phyloP scores from a whole-genome alignment of 2,329 filamentous ascomycete species.

The Drechslera avenae region DNA sequence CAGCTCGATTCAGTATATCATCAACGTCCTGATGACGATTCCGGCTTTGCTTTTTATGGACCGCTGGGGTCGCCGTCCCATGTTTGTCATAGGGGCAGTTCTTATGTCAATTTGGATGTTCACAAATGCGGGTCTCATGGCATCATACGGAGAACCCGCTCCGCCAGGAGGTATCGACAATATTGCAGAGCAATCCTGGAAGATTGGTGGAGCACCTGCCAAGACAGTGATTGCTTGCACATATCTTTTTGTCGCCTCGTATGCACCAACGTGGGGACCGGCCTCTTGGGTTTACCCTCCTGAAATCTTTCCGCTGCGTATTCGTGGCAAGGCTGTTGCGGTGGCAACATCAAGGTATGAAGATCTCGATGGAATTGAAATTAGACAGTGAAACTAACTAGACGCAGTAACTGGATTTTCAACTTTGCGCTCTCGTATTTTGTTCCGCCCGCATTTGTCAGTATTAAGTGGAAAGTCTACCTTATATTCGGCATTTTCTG shows the following conservation, averaged over 20 bases:
- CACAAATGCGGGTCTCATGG: slow-evolving; percentile 66
- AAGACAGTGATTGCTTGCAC: slow-evolving; percentile 68
- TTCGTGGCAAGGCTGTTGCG: slow-evolving; percentile 68
- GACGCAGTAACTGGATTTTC: slow-evolving; percentile 62
- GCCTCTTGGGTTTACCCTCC: slow-evolving; percentile 64
- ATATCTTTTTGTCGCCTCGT: slow-evolving; percentile 74
- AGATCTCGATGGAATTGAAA: no score
- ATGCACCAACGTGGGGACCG: slow-evolving; percentile 68
- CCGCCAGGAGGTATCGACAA: slow-evolving; percentile 48
- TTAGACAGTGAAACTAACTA: no score
- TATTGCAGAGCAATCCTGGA: slow-evolving; percentile 50
- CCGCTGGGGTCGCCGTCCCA: slow-evolving; percentile 72
- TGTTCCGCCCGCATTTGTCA: slow-evolving; percentile 63
- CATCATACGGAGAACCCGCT: slow-evolving; percentile 59
- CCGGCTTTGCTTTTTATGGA: slow-evolving; percentile 78
- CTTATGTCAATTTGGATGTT: slow-evolving; percentile 69
- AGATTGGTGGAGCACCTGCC: slow-evolving; percentile 48
- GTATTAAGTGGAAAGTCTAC: slow-evolving; percentile 67
- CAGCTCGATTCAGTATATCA: slow-evolving; percentile 74
- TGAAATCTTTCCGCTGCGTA: slow-evolving; percentile 66
- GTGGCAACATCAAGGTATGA: slow-evolving; percentile 55
- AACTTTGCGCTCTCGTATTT: slow-evolving; percentile 63
- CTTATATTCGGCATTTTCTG: slow-evolving; percentile 79
- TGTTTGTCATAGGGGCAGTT: slow-evolving; percentile 68
- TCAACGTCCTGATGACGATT: slow-evolving; percentile 80